Evolutionary conservation across 2,329 filamentous ascomycete genomes (phyloP).

Genomic region (Xylaria sp.): DNA sequence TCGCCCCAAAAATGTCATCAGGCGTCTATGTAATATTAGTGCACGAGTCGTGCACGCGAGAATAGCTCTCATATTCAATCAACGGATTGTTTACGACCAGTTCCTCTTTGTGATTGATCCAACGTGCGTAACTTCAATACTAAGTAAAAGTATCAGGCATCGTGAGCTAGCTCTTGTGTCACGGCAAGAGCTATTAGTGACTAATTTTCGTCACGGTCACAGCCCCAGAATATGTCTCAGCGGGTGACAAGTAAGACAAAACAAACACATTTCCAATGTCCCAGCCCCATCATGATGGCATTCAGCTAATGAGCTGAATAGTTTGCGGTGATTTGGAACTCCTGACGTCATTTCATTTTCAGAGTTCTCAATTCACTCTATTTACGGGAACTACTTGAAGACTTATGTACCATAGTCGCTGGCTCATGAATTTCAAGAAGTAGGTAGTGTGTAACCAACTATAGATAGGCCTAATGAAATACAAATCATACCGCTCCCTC

Average conservation of each 20-base stretch:
- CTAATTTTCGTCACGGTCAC: no score
- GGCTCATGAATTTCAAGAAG: not conserved
- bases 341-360: no score
- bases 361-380: not conserved
- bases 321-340: no score
- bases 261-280: no score
- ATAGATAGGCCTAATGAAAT: not conserved
- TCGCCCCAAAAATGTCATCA: not conserved
- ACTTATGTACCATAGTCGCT: not conserved
- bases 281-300: no score
- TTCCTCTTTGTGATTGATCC: not conserved
- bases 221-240: no score
- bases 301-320: no score
- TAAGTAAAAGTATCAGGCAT: no score
- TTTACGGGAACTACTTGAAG: not conserved
- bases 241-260: no score
- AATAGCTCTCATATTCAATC: not conserved
- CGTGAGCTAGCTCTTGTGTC: no score
- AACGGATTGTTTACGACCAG: not conserved
- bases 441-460: not conserved
- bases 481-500: not conserved
- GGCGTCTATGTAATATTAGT: not conserved
- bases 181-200: no score
- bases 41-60: not conserved
- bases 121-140: no score